phyloP scores from a whole-genome alignment of 2,329 filamentous ascomycete genomes.

The Aspergillus pseudoglaucus region DNA sequence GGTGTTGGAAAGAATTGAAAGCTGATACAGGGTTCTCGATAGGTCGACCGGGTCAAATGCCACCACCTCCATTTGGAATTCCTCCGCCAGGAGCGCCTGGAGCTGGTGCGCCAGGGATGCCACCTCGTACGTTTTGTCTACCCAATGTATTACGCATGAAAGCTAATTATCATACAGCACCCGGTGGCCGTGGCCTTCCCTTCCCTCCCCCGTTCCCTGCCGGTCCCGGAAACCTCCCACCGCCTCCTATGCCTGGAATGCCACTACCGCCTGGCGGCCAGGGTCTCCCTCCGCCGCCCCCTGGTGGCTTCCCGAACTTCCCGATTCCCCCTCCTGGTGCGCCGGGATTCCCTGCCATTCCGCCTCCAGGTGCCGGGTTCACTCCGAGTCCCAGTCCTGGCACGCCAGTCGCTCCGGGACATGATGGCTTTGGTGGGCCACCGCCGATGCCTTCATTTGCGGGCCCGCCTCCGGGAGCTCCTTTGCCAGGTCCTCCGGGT shows the following conservation, averaged over 20 bases:
- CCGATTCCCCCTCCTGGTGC: constrained; percentile 37
- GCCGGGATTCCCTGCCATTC: constrained; percentile 28
- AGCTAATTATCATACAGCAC: constrained; percentile 35
- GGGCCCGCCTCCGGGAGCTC: constrained; percentile 18
- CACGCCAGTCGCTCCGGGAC: constrained; percentile 21
- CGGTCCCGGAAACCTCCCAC: constrained; percentile 31
- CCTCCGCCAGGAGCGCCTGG: constrained; percentile 36
- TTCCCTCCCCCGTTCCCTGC: constrained; percentile 45
- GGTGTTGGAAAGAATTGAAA: not conserved
- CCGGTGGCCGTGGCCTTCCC: constrained; percentile 49
- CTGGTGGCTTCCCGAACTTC: constrained; percentile 43
- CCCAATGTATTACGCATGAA: not conserved
- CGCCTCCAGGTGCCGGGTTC: constrained; percentile 17
- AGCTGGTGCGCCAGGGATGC: constrained; percentile 34
- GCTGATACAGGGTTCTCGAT: not conserved
- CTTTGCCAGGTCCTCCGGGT: constrained; percentile 11
- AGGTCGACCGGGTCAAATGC: constrained; percentile 36
- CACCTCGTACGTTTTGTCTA: constrained; percentile 47
- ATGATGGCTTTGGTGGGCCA: constrained; percentile 20
- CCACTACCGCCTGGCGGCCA: constrained; percentile 38
- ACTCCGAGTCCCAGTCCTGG: constrained; percentile 21
- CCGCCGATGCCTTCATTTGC: not conserved
- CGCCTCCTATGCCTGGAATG: constrained; percentile 30
- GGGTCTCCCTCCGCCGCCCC: constrained; percentile 17
- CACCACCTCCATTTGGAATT: constrained; percentile 55